Evolutionary conservation across 139 green algal genomes (phyloP).

Genomic region (Chlamydomonas sphaeroides): DNA sequence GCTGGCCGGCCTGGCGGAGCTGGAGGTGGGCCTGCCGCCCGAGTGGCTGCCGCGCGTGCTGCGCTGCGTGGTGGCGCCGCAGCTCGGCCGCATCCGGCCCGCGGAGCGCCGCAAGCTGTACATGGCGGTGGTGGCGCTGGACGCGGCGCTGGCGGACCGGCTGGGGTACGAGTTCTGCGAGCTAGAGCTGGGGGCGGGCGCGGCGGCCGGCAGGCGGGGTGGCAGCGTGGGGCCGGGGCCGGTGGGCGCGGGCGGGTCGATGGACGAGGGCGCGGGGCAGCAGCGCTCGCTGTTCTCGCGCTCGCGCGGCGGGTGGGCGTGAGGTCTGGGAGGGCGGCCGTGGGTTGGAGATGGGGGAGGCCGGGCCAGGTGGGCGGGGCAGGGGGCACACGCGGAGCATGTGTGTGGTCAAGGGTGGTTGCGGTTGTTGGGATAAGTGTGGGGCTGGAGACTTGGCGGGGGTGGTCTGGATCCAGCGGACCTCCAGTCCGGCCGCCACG

Average conservation of each 20-base stretch:
- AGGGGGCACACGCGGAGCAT: too few species aligned
- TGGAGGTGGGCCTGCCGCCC: slow-evolving; percentile 1
- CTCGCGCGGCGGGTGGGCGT: slow-evolving; percentile 7
- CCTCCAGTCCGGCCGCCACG: too few species aligned
- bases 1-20: slow-evolving; percentile 1
- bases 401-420: too few species aligned
- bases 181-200: background rate
- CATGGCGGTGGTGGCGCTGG: slow-evolving; percentile 13
- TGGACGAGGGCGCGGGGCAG: slow-evolving; percentile 23
- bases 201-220: too few species aligned
- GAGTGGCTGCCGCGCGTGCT: slow-evolving; percentile 25
- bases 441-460: too few species aligned
- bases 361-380: too few species aligned
- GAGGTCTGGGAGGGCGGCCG: background rate
- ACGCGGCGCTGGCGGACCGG: slow-evolving; percentile 14
- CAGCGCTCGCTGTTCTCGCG: slow-evolving; percentile 24
- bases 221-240: background rate
- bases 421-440: too few species aligned
- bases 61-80: background rate
- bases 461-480: too few species aligned
- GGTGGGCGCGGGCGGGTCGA: background rate
- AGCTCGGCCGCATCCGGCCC: background rate
- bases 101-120: background rate
- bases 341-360: background rate
- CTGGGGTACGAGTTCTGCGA: slow-evolving; percentile 13